phyloP scores from a whole-genome alignment of 352 stramenopile species.

The Globisporangium camurandrum region DNA sequence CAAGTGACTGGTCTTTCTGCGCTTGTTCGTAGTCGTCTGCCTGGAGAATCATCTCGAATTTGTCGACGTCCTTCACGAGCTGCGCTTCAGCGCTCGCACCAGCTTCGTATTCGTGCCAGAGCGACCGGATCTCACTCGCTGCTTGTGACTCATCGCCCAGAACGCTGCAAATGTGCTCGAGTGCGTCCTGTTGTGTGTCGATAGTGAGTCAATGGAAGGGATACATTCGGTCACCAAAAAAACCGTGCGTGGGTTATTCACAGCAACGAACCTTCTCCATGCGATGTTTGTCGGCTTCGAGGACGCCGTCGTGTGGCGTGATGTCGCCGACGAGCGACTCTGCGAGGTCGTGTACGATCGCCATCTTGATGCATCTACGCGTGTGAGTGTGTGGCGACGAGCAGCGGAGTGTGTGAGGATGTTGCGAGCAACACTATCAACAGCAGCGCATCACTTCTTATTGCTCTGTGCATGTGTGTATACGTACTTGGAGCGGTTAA shows the following conservation, averaged over 20 bases:
- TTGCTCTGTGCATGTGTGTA: neutral
- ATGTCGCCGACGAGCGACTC: conserved; percentile 92
- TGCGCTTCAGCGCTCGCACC: conserved; percentile 73
- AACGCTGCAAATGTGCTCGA: conserved; percentile 58
- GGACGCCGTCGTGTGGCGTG: conserved; percentile 87
- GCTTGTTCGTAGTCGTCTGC: conserved; percentile 88
- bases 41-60: conserved; percentile 95
- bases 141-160: conserved; percentile 48
- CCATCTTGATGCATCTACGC: conserved; percentile 84
- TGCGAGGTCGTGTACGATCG: conserved; percentile 90
- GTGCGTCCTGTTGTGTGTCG: conserved; percentile 59
- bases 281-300: conserved; percentile 85
- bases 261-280: conserved; percentile 68
- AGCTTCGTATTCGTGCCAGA: conserved; percentile 88
- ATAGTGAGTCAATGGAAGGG: no score
- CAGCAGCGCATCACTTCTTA: conserved; percentile 3
- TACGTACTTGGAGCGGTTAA: conserved; percentile 60
- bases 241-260: no score
- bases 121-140: conserved; percentile 51
- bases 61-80: conserved; percentile 93
- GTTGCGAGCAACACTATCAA: neutral
- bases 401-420: neutral
- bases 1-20: conserved; percentile 44
- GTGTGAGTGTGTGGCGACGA: neutral
- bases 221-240: no score